A percentile compares a stretch with the other conserved stretches of the same genome.
These are phyloP conservation scores for Davidsoniella neocaledoniae DNA, from an alignment of 2,329 filamentous ascomycete species.

Conservation along the genomic window DNA sequence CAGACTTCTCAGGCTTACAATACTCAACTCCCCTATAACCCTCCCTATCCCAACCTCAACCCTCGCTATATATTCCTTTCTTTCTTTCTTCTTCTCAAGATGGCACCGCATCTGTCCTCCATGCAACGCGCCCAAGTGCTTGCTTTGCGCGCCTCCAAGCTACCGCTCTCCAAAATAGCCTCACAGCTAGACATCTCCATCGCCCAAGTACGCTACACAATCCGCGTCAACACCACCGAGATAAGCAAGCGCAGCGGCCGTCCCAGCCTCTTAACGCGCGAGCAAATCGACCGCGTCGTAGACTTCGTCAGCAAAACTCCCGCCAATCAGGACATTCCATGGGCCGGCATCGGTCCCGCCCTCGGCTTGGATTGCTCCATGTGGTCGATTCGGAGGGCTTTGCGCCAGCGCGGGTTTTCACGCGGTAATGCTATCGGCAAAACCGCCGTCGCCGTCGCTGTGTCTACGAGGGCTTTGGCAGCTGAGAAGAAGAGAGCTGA, in stretches of 20 bases:
- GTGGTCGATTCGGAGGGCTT: conserved; percentile 8
- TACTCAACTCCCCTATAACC: too few species aligned
- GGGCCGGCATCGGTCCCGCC: conserved; percentile 11
- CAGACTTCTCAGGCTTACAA: too few species aligned
- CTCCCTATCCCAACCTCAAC: too few species aligned
- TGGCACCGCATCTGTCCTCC: conserved; percentile 12
- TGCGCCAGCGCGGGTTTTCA: conserved; percentile 9
- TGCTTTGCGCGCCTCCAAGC: conserved; percentile 10
- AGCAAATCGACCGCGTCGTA: conserved; percentile 11
- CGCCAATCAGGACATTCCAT: conserved; percentile 9
- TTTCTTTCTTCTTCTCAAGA: background rate
- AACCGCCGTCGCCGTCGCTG: conserved; percentile 3
- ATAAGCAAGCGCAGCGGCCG: conserved; percentile 10
- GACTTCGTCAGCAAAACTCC: conserved; percentile 8
- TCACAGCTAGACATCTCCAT: conserved; percentile 8
- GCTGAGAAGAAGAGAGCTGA: background rate
- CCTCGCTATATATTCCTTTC: too few species aligned
- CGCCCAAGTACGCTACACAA: conserved; percentile 11
- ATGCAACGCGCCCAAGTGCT: conserved; percentile 11
- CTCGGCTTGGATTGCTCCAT: conserved; percentile 11
- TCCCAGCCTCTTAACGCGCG: conserved; percentile 8
- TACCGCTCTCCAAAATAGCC: conserved; percentile 10
- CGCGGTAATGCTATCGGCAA: conserved; percentile 9
- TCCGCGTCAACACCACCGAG: conserved; percentile 9
- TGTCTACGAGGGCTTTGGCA: background rate